phyloP scores from a whole-genome alignment of 352 stramenopile genomes.

The Globisporangium cylindrosporum region DNA sequence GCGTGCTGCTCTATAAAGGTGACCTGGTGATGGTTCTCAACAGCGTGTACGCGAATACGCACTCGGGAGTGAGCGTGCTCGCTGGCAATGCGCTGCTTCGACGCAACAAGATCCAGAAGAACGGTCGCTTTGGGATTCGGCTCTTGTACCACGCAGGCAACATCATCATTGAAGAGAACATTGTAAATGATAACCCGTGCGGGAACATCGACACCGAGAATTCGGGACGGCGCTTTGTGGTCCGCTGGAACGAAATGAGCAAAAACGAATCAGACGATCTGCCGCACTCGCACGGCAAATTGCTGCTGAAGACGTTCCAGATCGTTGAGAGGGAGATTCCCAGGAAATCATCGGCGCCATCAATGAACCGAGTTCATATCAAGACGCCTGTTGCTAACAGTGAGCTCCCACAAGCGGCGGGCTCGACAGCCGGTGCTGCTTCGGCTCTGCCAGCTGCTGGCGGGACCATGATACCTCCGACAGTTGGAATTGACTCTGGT shows the following conservation, averaged over 20 bases:
- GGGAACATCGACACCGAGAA: slow-evolving; percentile 76
- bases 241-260: slow-evolving; percentile 75
- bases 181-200: slow-evolving; percentile 58
- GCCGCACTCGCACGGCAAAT: slow-evolving; percentile 49
- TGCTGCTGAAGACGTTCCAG: slow-evolving; percentile 42
- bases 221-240: slow-evolving; percentile 69
- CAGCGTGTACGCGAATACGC: slow-evolving; percentile 47
- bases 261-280: slow-evolving; percentile 53
- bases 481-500: neutral
- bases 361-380: neutral
- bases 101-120: slow-evolving; percentile 60
- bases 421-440: neutral
- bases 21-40: slow-evolving; percentile 59
- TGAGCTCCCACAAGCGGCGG: neutral
- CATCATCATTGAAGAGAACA: slow-evolving; percentile 76
- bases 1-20: slow-evolving; percentile 54
- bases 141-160: slow-evolving; percentile 68
- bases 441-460: neutral
- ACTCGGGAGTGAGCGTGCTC: slow-evolving; percentile 58
- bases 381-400: neutral
- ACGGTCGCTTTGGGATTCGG: slow-evolving; percentile 69
- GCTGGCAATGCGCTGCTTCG: slow-evolving; percentile 58
- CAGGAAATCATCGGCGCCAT: neutral
- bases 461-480: neutral
- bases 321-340: slow-evolving; percentile 27